These are phyloP conservation scores for Penicillium sp. DNA, from an alignment of 2,329 filamentous ascomycete genomes.

Conservation along the genomic window DNA sequence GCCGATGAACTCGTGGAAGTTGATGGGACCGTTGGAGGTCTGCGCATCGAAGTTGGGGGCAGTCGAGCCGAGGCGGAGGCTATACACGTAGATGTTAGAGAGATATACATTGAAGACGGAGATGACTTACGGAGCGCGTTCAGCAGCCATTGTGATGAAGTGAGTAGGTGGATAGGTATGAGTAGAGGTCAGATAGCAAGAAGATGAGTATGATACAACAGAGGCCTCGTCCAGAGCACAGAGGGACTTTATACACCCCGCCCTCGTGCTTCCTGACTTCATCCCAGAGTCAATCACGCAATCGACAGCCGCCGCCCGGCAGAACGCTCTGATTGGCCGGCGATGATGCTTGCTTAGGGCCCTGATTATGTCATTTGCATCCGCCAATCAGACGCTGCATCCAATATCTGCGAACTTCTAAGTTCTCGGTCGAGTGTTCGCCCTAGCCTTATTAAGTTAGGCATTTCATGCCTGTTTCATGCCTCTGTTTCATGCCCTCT, in stretches of 20 bases:
- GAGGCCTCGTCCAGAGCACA: no score
- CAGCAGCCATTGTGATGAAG: conserved; percentile 38
- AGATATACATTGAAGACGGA: not conserved
- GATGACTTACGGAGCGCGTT: conserved; percentile 41
- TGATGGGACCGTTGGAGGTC: conserved; percentile 62
- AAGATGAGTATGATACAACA: no score
- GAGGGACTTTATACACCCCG: conserved; percentile 2
- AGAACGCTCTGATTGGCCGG: conserved; percentile 27
- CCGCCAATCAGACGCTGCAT: not conserved
- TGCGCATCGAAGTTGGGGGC: conserved; percentile 68
- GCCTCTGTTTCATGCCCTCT: no score
- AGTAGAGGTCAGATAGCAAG: no score
- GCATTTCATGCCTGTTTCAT: no score
- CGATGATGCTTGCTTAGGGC: not conserved
- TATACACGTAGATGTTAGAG: conserved; percentile 24
- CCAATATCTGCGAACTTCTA: no score
- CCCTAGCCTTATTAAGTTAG: not conserved
- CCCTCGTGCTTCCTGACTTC: conserved; percentile 13
- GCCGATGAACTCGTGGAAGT: conserved; percentile 70
- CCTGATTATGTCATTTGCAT: conserved; percentile 1
- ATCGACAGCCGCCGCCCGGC: conserved; percentile 28
- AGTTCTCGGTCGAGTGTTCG: conserved; percentile 2
- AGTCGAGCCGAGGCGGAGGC: conserved; percentile 61
- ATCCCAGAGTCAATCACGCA: conserved; percentile 31
- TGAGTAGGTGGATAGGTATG: no score